Conservation (phyloP, 768 basidiomycete genomes). For the Dacryopinax spathularia region DNA sequence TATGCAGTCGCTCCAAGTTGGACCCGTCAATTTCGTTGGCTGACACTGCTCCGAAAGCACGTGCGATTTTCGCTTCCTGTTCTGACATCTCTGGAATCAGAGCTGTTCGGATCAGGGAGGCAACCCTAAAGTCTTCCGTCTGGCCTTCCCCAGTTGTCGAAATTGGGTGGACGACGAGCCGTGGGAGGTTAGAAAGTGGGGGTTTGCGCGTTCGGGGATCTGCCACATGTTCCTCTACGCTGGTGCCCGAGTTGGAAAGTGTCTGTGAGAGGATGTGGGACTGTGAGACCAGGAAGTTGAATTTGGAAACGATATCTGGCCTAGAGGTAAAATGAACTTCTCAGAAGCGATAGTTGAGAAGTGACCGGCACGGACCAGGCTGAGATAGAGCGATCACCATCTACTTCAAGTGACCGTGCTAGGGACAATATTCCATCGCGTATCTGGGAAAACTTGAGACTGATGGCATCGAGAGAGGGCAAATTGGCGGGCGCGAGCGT, state of each 20-base stretch:
- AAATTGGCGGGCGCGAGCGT: neutral
- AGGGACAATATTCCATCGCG: conserved; percentile 2
- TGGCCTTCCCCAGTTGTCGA: neutral
- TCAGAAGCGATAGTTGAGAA: neutral
- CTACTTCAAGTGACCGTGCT: conserved; percentile 41
- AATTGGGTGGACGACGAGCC: neutral
- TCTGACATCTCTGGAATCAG: neutral
- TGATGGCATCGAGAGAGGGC: neutral
- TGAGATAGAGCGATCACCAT: conserved; percentile 20
- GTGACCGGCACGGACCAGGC: neutral
- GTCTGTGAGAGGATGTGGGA: conserved; percentile 62
- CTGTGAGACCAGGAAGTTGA: conserved; percentile 70
- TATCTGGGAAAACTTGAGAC: neutral
- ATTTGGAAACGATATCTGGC: conserved; percentile 78
- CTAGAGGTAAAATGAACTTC: conserved; percentile 56
- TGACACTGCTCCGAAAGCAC: neutral
- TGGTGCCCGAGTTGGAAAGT: conserved; percentile 24
- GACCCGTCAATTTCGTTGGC: neutral
- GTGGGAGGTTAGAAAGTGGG: neutral
- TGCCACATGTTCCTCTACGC: neutral
- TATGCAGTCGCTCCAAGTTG: neutral
- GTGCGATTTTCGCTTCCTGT: neutral
- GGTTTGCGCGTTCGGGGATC: neutral
- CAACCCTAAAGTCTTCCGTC: neutral
- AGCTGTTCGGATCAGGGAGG: neutral